Percentiles rank a stretch among this genome's conserved stretches.
phyloP scores from a whole-genome alignment of 305 asterid genomes.

The Fraxinus velutina region DNA sequence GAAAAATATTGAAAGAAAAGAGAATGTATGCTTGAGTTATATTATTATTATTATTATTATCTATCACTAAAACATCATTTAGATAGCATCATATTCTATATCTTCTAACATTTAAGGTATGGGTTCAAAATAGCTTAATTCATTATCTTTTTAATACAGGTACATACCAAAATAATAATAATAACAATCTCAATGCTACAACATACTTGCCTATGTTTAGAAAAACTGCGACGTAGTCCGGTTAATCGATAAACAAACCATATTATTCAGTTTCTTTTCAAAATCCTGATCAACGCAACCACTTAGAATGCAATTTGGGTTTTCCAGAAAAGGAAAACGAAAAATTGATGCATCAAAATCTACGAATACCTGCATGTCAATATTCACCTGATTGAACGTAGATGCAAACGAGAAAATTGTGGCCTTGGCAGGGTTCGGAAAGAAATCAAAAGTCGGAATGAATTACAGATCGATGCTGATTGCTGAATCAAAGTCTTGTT shows the following conservation, averaged over 20 bases:
- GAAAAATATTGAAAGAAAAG: background rate
- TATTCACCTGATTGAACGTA: background rate
- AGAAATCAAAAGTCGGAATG: background rate
- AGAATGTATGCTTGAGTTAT: background rate
- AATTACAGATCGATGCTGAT: background rate
- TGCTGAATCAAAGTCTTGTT: background rate
- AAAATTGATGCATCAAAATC: no score
- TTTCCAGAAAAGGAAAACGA: no score
- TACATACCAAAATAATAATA: background rate
- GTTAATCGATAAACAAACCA: background rate
- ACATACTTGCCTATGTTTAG: background rate
- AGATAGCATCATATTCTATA: background rate
- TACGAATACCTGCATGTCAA: no score
- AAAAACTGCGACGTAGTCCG: background rate
- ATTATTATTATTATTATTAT: no score
- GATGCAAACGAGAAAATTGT: background rate
- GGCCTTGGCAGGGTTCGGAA: background rate
- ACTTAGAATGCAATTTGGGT: no score
- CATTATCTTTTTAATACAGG: background rate
- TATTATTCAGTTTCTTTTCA: no score
- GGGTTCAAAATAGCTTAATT: background rate
- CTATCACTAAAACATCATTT: background rate
- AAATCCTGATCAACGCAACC: no score
- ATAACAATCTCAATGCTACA: background rate
- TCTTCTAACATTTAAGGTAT: background rate